Evolutionary conservation across 495 filamentous ascomycete species (phyloP).

Genomic region (Penicillium flavigenum): DNA sequence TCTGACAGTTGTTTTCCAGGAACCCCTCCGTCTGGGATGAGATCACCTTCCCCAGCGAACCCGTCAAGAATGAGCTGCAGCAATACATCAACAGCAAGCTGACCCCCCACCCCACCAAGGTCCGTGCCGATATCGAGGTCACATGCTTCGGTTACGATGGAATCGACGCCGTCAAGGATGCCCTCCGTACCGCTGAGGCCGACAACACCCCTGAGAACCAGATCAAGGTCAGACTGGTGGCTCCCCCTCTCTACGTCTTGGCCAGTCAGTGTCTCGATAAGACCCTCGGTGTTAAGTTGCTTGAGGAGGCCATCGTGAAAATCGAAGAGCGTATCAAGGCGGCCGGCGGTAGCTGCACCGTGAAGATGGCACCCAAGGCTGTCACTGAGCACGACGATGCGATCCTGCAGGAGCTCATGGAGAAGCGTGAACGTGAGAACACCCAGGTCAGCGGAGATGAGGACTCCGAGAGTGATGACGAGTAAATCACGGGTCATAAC

Average conservation of each 20-base stretch:
- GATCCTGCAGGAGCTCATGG: slow-evolving; percentile 94
- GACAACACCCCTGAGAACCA: slow-evolving; percentile 84
- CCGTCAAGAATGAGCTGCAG: slow-evolving; percentile 83
- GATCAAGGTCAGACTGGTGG: slow-evolving; percentile 96
- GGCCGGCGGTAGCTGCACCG: slow-evolving; percentile 72
- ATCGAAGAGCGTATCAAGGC: slow-evolving; percentile 73
- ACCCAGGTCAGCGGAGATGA: slow-evolving; percentile 95
- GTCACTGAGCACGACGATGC: slow-evolving; percentile 98
- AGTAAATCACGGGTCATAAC: slow-evolving; percentile 33
- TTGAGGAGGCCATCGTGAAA: slow-evolving; percentile 85
- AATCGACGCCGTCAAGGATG: slow-evolving; percentile 94
- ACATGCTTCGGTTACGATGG: slow-evolving; percentile 98
- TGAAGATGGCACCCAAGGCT: slow-evolving; percentile 98
- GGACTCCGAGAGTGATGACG: slow-evolving; percentile 87
- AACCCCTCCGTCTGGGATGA: slow-evolving; percentile 97
- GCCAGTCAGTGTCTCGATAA: slow-evolving; percentile 96
- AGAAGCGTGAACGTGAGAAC: slow-evolving; percentile 98
- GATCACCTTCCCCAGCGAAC: slow-evolving; percentile 79
- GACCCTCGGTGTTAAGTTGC: slow-evolving; percentile 70
- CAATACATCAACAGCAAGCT: slow-evolving; percentile 94
- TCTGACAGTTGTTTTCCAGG: slow-evolving; percentile 42
- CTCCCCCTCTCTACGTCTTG: slow-evolving; percentile 89
- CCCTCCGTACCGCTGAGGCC: slow-evolving; percentile 82
- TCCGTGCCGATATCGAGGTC: slow-evolving; percentile 95
- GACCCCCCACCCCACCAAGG: slow-evolving; percentile 95